phyloP scores from a whole-genome alignment of 805 yeast species.

The Cyberlindnera maritima region DNA sequence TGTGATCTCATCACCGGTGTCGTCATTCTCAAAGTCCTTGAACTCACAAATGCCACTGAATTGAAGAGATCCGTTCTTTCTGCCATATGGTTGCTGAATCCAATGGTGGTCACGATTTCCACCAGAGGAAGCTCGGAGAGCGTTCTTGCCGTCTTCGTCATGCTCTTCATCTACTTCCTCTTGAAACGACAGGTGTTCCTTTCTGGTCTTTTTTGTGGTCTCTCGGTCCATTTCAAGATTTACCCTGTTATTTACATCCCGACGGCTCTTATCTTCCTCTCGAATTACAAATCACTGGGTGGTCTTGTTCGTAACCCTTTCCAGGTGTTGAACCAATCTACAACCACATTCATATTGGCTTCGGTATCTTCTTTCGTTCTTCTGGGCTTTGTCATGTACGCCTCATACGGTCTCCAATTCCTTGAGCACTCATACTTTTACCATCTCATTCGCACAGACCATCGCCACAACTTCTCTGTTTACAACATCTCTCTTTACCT shows the following conservation, averaged over 20 bases:
- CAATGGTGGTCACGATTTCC: slow-evolving; percentile 91
- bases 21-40: slow-evolving; percentile 45
- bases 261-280: slow-evolving; percentile 50
- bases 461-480: slow-evolving; percentile 90
- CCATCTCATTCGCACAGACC: slow-evolving; percentile 82
- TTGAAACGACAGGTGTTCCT: slow-evolving; percentile 32
- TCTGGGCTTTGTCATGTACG: slow-evolving; percentile 61
- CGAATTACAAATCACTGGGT: slow-evolving; percentile 17
- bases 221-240: slow-evolving; percentile 82
- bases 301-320: slow-evolving; percentile 27
- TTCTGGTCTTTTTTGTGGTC: slow-evolving; percentile 36
- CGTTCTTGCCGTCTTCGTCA: slow-evolving; percentile 72
- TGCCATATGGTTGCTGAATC: slow-evolving; percentile 84
- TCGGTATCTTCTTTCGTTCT: slow-evolving; percentile 42
- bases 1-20: slow-evolving; percentile 83
- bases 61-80: slow-evolving; percentile 41
- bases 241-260: slow-evolving; percentile 91
- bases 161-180: slow-evolving; percentile 53
- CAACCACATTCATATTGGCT: slow-evolving; percentile 41
- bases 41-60: slow-evolving; percentile 24
- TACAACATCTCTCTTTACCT: slow-evolving; percentile 75
- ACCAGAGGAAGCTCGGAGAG: slow-evolving; percentile 95
- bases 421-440: slow-evolving; percentile 76
- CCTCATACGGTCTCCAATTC: slow-evolving; percentile 70
- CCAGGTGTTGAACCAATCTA: slow-evolving; percentile 35